These are phyloP conservation scores for Primulina huaijiensis DNA, from an alignment of 257 asterid species.

Conservation along the genomic window DNA sequence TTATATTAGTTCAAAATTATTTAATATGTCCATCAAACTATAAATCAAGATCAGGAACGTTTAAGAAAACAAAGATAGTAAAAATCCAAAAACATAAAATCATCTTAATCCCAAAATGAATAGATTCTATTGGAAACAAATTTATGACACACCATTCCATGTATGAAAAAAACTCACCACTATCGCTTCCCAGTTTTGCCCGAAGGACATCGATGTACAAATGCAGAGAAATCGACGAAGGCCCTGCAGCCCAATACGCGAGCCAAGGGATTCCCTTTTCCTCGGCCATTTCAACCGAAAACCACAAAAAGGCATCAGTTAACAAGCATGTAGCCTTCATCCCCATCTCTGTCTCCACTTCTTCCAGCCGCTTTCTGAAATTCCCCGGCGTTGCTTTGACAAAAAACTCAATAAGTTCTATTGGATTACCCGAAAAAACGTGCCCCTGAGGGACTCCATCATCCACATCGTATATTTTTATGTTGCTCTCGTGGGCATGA, in stretches of 20 bases:
- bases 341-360: conserved; percentile 38
- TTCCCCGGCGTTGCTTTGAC: conserved; percentile 36
- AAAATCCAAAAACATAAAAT: not conserved
- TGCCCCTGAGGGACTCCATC: conserved; percentile 41
- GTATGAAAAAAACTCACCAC: conserved; percentile 24
- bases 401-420: conserved; percentile 40
- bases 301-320: conserved; percentile 55
- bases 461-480: conserved; percentile 30
- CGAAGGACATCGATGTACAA: conserved; percentile 39
- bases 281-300: conserved; percentile 36
- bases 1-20: not conserved
- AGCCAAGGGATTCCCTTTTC: conserved; percentile 43
- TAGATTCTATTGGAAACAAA: no score
- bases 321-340: conserved; percentile 38
- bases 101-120: not conserved
- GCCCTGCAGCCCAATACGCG: conserved; percentile 53
- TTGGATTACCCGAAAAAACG: conserved; percentile 26
- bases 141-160: no score
- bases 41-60: no score
- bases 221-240: conserved; percentile 38
- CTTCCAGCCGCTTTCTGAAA: conserved; percentile 28
- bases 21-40: no score
- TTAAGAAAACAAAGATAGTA: no score
- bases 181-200: conserved; percentile 21
- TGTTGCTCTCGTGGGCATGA: conserved; percentile 19